Evolutionary conservation across 177 flowering plant species (phyloP), one percentile per base, ranked within the genome.

Genomic region (Vitis hybrid): DNA sequence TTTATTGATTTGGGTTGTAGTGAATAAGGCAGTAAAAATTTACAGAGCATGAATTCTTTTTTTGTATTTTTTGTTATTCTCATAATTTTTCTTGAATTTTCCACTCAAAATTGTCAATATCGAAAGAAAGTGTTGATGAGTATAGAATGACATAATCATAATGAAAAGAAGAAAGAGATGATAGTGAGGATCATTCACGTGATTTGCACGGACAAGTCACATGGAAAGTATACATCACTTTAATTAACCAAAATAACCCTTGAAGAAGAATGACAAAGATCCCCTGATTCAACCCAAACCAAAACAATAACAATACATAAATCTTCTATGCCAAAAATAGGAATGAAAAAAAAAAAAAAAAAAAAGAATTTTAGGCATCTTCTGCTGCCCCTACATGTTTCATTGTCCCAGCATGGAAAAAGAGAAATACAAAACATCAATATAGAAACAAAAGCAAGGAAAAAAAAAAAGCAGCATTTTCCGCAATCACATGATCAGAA

Each of bases 401-500:
- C 67, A 62, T 51, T 51, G 22, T 62, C 19, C 50, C 33, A 49
- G 56, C 49, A 26, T 13, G 57, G 60, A 21, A 60, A 33, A 52
- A 45, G 3, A 15, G 50, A 39, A 52, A 62, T 21, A 63, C 0
- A n/a, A 10, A 19, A 50, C 58, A 15, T 51, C 13, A 73, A 12
- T 67, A 66, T 49, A 51, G 10, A 58, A 52, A 74, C 56, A 68
- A 45, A 60, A 67, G 6, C 11, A 53, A 18, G 10, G 67, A 10
- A 65, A 60, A 59, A 56, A 56, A 61, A 60, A 60, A 58, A 60
- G 55, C 45, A 39, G 51, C 16, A 72, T 68, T 5, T 57, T 45
- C 29, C 3, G 64, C 81, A 75, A 61, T 70, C 75, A 55, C 75
- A 71, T 75, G 69, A 78, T 56, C 26, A 39, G 64, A 76, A 76